A percentile compares a stretch with the other conserved stretches of the same genome.
phyloP scores from a whole-genome alignment of 129 eudicot species.

The Deinandra increscens region DNA sequence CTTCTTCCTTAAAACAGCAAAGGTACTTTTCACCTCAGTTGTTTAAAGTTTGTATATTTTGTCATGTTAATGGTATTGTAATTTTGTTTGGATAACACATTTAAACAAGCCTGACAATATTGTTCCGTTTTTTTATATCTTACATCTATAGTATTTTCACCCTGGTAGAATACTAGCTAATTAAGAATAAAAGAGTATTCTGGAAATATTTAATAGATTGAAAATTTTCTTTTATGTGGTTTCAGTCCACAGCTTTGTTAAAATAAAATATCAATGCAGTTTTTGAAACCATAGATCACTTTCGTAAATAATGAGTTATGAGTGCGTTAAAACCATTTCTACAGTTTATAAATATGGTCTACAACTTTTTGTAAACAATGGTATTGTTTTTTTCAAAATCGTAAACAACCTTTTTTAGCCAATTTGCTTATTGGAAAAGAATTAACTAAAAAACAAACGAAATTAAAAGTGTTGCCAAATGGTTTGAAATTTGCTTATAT shows the following conservation, averaged over 20 bases:
- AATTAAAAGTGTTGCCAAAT: not conserved
- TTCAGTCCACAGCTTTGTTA: not conserved
- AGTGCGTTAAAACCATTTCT: constrained; percentile 2
- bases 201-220: not conserved
- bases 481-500: constrained; percentile 12
- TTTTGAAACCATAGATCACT: not conserved
- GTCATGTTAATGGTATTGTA: constrained; percentile 1
- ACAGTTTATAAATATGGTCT: not conserved
- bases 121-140: not conserved
- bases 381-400: not conserved
- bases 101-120: constrained; percentile 6
- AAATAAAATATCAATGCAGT: not conserved
- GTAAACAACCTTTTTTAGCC: not conserved
- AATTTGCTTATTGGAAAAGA: not conserved
- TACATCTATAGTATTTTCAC: constrained; percentile 1
- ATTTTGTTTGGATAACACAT: not conserved
- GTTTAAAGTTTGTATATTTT: not conserved
- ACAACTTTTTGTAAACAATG: not conserved
- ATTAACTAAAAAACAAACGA: not conserved
- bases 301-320: constrained; percentile 6
- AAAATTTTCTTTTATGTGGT: not conserved
- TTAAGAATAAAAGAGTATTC: not conserved
- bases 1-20: not conserved
- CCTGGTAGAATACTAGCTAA: constrained; percentile 1
- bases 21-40: constrained; percentile 14